Percentiles rank a stretch among this genome's conserved stretches.
Evolutionary conservation across 2,329 filamentous ascomycete genomes (phyloP).

Genomic region (Trichoderma simmonsii): DNA sequence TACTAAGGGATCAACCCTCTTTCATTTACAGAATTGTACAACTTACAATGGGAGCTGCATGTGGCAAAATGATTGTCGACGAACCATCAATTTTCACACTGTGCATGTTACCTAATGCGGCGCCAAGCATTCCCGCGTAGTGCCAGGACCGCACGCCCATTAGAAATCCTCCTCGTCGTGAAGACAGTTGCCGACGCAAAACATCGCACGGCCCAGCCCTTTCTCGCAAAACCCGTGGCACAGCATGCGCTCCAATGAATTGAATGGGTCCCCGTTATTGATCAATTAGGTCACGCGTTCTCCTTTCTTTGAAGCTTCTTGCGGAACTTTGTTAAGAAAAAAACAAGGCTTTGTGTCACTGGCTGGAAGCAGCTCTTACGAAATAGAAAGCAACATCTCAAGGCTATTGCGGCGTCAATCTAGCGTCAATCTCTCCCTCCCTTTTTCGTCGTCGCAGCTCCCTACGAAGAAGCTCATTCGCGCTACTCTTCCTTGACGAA

Average conservation of each 20-base stretch:
- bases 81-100: not conserved
- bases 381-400: not conserved
- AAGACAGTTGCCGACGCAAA: slow-evolving; percentile 11
- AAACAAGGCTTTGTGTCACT: slow-evolving; percentile 4
- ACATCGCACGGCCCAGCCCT: slow-evolving; percentile 4
- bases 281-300: slow-evolving; percentile 17
- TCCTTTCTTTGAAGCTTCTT: slow-evolving; percentile 11
- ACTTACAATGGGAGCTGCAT: not conserved
- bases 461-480: not conserved
- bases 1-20: not conserved
- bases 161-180: slow-evolving; percentile 7
- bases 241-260: slow-evolving; percentile 10
- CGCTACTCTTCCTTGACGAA: not conserved
- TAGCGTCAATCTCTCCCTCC: not conserved
- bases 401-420: not conserved
- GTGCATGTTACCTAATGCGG: not conserved
- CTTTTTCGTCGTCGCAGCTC: not conserved
- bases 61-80: not conserved
- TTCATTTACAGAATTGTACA: not conserved
- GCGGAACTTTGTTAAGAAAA: not conserved
- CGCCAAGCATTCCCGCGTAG: not conserved
- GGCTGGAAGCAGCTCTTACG: not conserved
- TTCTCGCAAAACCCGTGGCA: not conserved
- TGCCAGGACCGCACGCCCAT: not conserved
- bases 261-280: slow-evolving; percentile 8